Evolutionary conservation across 2,329 filamentous ascomycete genomes (phyloP).

Genomic region (Lecanosticta acicola): DNA sequence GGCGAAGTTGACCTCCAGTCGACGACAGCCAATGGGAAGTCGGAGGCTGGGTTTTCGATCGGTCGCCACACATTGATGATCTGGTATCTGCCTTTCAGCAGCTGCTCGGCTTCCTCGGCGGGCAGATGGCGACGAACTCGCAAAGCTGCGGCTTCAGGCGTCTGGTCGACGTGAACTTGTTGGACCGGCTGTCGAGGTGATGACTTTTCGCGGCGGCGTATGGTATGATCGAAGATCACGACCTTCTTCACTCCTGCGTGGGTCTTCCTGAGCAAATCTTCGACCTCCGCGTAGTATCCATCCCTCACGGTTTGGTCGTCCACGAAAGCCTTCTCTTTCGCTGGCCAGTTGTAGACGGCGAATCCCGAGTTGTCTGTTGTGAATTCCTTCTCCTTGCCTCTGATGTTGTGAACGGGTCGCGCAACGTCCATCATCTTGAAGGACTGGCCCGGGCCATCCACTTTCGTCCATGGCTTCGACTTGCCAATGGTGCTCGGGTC

Average conservation of each 20-base stretch:
- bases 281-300: slow-evolving; percentile 59
- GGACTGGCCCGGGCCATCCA: slow-evolving; percentile 55
- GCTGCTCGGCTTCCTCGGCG: slow-evolving; percentile 49
- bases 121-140: slow-evolving; percentile 59
- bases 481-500: slow-evolving; percentile 45
- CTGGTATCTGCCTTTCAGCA: slow-evolving; percentile 56
- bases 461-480: slow-evolving; percentile 58
- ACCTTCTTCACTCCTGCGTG: slow-evolving; percentile 55
- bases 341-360: slow-evolving; percentile 48
- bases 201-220: slow-evolving; percentile 51
- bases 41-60: slow-evolving; percentile 57
- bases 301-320: slow-evolving; percentile 52
- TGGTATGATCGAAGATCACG: slow-evolving; percentile 68
- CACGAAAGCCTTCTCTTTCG: slow-evolving; percentile 51
- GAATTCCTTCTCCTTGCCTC: slow-evolving; percentile 48
- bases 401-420: slow-evolving; percentile 51
- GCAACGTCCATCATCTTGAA: slow-evolving; percentile 45
- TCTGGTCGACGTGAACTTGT: slow-evolving; percentile 68
- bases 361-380: slow-evolving; percentile 56
- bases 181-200: slow-evolving; percentile 61
- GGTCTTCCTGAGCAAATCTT: slow-evolving; percentile 50
- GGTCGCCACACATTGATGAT: slow-evolving; percentile 69
- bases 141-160: slow-evolving; percentile 54
- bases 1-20: slow-evolving; percentile 57
- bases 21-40: slow-evolving; percentile 63